These are phyloP conservation scores for Coemansia aciculifera DNA, from an alignment of 192 early-diverging fungal species.

Conservation along the genomic window DNA sequence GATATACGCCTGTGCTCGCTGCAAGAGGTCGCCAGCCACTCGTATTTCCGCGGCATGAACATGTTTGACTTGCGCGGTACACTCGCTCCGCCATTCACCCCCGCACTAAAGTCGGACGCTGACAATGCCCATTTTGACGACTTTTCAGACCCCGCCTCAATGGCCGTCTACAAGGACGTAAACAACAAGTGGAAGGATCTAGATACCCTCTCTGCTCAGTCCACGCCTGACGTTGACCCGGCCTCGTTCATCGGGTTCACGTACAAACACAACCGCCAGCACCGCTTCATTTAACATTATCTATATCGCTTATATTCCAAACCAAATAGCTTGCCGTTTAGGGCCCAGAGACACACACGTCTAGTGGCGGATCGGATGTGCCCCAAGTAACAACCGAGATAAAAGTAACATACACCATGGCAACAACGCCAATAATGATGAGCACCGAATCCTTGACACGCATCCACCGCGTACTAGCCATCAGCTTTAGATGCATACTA, in stretches of 20 bases:
- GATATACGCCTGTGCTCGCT: constrained; percentile 57
- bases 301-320: neutral
- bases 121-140: constrained; percentile 86
- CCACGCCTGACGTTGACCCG: constrained; percentile 63
- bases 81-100: constrained; percentile 71
- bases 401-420: constrained; percentile 82
- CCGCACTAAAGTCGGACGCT: constrained; percentile 62
- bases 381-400: constrained; percentile 48
- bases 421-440: constrained; percentile 69
- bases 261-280: constrained; percentile 58
- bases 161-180: constrained; percentile 62
- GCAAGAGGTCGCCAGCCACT: constrained; percentile 59
- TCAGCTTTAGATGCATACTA: constrained; percentile 77
- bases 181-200: constrained; percentile 56
- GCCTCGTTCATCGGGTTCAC: constrained; percentile 86
- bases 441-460: constrained; percentile 63
- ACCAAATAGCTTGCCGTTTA: neutral
- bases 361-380: constrained; percentile 33
- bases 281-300: constrained; percentile 26
- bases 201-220: constrained; percentile 21
- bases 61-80: constrained; percentile 64
- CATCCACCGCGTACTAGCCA: constrained; percentile 55
- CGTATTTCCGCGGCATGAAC: constrained; percentile 64
- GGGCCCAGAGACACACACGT: constrained; percentile 25
- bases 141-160: constrained; percentile 61